Percentiles rank a stretch among this genome's conserved stretches.
Evolutionary conservation across 371 early-diverging fungal genomes (phyloP).

Genomic region (Gilbertella persicaria): DNA sequence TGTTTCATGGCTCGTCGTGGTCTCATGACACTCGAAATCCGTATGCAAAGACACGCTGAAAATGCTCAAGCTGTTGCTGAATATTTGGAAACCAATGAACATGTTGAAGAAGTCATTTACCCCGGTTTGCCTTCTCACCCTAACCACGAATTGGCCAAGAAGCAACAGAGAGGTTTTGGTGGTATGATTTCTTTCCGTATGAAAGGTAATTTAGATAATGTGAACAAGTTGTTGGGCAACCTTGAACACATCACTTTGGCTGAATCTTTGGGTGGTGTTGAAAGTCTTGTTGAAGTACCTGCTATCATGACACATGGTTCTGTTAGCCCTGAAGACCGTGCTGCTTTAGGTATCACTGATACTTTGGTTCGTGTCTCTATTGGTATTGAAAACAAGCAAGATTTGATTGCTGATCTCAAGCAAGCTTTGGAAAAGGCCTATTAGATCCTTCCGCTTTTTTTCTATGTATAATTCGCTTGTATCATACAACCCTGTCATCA

Average conservation of each 20-base stretch:
- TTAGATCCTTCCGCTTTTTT: slow-evolving; percentile 3
- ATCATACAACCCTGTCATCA: no score
- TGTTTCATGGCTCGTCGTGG: slow-evolving; percentile 96
- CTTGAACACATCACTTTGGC: slow-evolving; percentile 80
- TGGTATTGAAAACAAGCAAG: slow-evolving; percentile 83
- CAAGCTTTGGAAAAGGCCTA: slow-evolving; percentile 58
- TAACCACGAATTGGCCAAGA: slow-evolving; percentile 80
- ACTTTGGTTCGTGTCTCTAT: slow-evolving; percentile 79
- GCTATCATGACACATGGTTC: slow-evolving; percentile 89
- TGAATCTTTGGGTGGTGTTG: slow-evolving; percentile 88
- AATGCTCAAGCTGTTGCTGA: slow-evolving; percentile 84
- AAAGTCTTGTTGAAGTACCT: slow-evolving; percentile 81
- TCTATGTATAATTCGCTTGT: not conserved
- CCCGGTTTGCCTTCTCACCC: slow-evolving; percentile 83
- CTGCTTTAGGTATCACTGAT: slow-evolving; percentile 80
- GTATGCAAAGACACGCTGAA: slow-evolving; percentile 89
- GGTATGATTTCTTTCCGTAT: slow-evolving; percentile 89
- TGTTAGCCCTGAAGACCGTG: slow-evolving; percentile 75
- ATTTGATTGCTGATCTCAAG: slow-evolving; percentile 71
- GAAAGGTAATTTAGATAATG: slow-evolving; percentile 67
- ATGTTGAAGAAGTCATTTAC: slow-evolving; percentile 79
- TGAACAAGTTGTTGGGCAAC: slow-evolving; percentile 69
- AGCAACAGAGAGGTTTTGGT: slow-evolving; percentile 80
- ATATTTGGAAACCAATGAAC: slow-evolving; percentile 62
- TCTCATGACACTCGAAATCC: slow-evolving; percentile 91